Evolutionary conservation across 2,329 filamentous ascomycete species (phyloP), one percentile per base, ranked within the genome.

Genomic region (Monosporascus ibericus): DNA sequence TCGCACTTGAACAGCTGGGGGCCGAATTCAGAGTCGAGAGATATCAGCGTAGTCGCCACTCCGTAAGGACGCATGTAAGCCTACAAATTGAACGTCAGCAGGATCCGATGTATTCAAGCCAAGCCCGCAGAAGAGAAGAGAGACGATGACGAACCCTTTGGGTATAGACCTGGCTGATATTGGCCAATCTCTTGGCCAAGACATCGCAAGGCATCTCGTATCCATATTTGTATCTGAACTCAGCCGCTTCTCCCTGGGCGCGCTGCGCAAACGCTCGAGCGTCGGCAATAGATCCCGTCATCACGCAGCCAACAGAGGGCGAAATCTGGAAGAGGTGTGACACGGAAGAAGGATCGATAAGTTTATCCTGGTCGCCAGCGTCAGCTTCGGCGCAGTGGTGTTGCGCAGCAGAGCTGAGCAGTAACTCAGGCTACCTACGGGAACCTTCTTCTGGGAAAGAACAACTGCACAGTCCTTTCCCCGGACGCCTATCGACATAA

Each of bases 161-260:
- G 63, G 94, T 99, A 75, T 97, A 99, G 60, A 99, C 94, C 75
- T 99, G 94, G 74, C 90, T 96, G 78, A 99, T 96, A 75, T 99
- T 99, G 70, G 94, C 94, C 74, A 99, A 78, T 69, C 94, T 84
- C 83, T 99, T 99, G 60, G 94, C 90, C 66, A 99, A 76, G 49
- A 91, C 94, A 74, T 99, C 94, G 72, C 91, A 95, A 55, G 94
- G 94, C 94, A 99, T 99, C 80, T 99, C 94, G 74, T 99, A 99
- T 67, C 94, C 94, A 70, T 85, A 96, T 77, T 96, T 96, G 85
- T 99, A 99, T 74, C 86, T 85, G 78, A 99, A 99, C 70, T 99
- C 92, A 53, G 92, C 92, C 61, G 94, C 94, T 76, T 99, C 94
- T 64, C 90, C 89, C 75, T 94, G 88, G 59, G 94, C 94, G 67